phyloP scores from a whole-genome alignment of 2,329 filamentous ascomycete genomes.

The Colletotrichum euphorbiae region DNA sequence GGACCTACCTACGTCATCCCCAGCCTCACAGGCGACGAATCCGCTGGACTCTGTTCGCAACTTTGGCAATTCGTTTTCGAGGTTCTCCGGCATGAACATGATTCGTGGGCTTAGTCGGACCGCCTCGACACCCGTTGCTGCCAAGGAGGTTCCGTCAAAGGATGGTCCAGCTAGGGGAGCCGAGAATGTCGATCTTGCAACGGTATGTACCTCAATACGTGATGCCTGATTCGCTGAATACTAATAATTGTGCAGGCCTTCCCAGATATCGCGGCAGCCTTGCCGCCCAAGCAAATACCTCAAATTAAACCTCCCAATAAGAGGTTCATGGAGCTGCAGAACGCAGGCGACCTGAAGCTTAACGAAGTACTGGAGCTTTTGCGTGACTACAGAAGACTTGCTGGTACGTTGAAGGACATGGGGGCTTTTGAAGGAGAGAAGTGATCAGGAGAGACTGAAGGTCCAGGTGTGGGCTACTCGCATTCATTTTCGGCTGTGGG shows the following conservation, averaged over 20 bases:
- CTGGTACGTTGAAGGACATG: constrained; percentile 71
- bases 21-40: constrained; percentile 23
- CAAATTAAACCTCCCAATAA: constrained; percentile 75
- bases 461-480: background rate
- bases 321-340: constrained; percentile 78
- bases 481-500: constrained; percentile 8
- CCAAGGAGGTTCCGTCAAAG: constrained; percentile 41
- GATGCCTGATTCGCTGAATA: constrained; percentile 7
- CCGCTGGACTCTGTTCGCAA: constrained; percentile 82
- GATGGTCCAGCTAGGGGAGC: constrained; percentile 48
- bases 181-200: constrained; percentile 68
- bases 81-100: constrained; percentile 78
- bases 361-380: constrained; percentile 80
- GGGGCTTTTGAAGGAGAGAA: constrained; percentile 66
- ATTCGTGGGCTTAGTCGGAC: constrained; percentile 80
- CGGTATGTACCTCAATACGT: constrained; percentile 56
- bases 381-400: constrained; percentile 79
- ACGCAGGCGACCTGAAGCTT: constrained; percentile 76
- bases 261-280: constrained; percentile 66
- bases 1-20: constrained; percentile 38
- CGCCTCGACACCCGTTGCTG: constrained; percentile 54
- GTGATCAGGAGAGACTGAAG: constrained; percentile 37
- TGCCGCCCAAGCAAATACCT: constrained; percentile 65
- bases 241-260: constrained; percentile 60
- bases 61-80: constrained; percentile 83